These are phyloP conservation scores for Cyberlindnera petersonii DNA, from an alignment of 805 yeast genomes.

Conservation along the genomic window DNA sequence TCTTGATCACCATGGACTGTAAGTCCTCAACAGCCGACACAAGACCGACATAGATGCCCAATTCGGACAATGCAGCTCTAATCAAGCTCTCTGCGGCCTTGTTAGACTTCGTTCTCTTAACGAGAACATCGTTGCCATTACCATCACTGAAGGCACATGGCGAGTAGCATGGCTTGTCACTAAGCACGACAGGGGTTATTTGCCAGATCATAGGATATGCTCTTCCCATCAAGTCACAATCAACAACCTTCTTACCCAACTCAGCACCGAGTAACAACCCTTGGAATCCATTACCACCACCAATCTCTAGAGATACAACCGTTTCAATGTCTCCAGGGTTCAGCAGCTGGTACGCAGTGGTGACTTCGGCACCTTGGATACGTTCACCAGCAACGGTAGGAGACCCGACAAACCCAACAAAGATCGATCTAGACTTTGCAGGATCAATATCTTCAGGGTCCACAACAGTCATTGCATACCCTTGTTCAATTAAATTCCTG, in stretches of 20 bases:
- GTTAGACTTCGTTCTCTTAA: slow-evolving; percentile 33
- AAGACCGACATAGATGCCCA: slow-evolving; percentile 39
- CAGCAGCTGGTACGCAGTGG: slow-evolving; percentile 30
- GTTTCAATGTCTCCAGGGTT: slow-evolving; percentile 30
- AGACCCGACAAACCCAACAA: slow-evolving; percentile 42
- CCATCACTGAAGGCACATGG: slow-evolving; percentile 37
- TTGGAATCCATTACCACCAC: slow-evolving; percentile 41
- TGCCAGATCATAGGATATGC: slow-evolving; percentile 46
- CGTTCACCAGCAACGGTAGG: slow-evolving; percentile 46
- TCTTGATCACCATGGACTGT: slow-evolving; percentile 30
- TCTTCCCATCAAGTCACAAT: slow-evolving; percentile 44
- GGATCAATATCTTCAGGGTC: slow-evolving; percentile 23
- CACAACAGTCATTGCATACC: slow-evolving; percentile 35
- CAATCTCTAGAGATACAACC: slow-evolving; percentile 39
- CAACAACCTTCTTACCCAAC: slow-evolving; percentile 31
- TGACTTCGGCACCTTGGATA: slow-evolving; percentile 36
- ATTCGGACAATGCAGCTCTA: slow-evolving; percentile 40
- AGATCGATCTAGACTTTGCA: slow-evolving; percentile 11
- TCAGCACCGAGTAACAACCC: slow-evolving; percentile 30
- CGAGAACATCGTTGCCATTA: slow-evolving; percentile 37
- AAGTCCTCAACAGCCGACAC: slow-evolving; percentile 32
- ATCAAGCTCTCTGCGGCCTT: slow-evolving; percentile 34
- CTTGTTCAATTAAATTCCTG: slow-evolving; percentile 33
- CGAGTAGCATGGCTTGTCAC: slow-evolving; percentile 23
- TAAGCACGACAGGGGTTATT: slow-evolving; percentile 33